Percentiles rank a stretch among this genome's conserved stretches.
Evolutionary conservation across 2,329 filamentous ascomycete genomes (phyloP).

Genomic region (Clonostachys byssicola): DNA sequence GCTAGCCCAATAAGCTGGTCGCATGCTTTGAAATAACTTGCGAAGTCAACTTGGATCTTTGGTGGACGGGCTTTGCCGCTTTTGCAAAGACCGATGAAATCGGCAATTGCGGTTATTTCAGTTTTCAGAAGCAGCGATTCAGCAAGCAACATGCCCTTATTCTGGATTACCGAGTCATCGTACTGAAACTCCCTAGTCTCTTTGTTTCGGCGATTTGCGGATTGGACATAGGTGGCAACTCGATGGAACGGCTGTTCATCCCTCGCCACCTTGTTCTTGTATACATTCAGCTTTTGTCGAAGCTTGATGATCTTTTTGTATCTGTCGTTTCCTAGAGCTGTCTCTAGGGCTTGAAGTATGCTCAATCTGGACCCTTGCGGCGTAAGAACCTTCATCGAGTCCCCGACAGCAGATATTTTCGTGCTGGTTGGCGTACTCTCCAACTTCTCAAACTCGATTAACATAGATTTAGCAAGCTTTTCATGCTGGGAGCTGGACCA

Average conservation of each 20-base stretch:
- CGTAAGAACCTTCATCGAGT: background rate
- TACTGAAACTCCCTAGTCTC: slow-evolving; percentile 22
- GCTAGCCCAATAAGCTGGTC: slow-evolving; percentile 31
- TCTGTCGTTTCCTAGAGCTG: slow-evolving; percentile 2
- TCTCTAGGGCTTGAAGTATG: slow-evolving; percentile 1
- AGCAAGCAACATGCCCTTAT: slow-evolving; percentile 32
- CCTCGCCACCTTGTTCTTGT: slow-evolving; percentile 18
- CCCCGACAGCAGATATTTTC: background rate
- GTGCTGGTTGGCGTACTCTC: background rate
- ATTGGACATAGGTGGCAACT: slow-evolving; percentile 37
- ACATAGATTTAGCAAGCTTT: slow-evolving; percentile 3
- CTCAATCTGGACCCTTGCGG: background rate
- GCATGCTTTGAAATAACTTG: slow-evolving; percentile 29
- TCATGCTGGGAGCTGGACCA: slow-evolving; percentile 33
- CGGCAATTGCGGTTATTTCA: slow-evolving; percentile 36
- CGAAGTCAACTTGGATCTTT: slow-evolving; percentile 15
- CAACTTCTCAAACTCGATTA: slow-evolving; percentile 6
- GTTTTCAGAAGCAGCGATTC: slow-evolving; percentile 39
- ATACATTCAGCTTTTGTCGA: slow-evolving; percentile 5
- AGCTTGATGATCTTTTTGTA: slow-evolving; percentile 4
- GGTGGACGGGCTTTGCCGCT: background rate
- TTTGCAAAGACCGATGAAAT: slow-evolving; percentile 6
- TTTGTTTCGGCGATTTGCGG: slow-evolving; percentile 22
- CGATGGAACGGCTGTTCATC: slow-evolving; percentile 46
- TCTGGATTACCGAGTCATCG: slow-evolving; percentile 27